phyloP scores from a whole-genome alignment of 2,329 filamentous ascomycete genomes.

The Ophiostoma sp. region DNA sequence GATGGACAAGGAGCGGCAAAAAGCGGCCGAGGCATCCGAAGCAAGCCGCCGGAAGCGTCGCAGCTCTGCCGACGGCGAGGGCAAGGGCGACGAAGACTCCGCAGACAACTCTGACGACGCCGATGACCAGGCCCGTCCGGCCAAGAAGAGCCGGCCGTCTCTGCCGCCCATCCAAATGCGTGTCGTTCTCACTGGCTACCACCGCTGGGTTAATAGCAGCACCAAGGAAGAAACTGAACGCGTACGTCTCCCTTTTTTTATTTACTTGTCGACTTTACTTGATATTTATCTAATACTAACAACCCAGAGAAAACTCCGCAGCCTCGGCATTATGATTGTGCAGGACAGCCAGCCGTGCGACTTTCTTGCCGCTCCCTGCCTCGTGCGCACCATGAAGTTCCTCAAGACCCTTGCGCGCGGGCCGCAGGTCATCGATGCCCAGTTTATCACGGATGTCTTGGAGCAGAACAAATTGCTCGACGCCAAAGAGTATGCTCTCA shows the following conservation, averaged over 20 bases:
- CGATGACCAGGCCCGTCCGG: conserved; percentile 47
- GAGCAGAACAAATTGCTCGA: conserved; percentile 61
- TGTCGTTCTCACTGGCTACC: conserved; percentile 78
- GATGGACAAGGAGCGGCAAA: conserved; percentile 46
- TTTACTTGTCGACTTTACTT: too few relatives aligned
- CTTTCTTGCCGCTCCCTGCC: conserved; percentile 78
- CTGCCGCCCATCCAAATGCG: conserved; percentile 65
- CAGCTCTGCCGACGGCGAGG: conserved; percentile 20
- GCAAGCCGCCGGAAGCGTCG: conserved; percentile 45
- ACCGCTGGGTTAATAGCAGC: conserved; percentile 69
- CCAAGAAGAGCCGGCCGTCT: conserved; percentile 58
- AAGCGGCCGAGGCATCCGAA: conserved; percentile 51
- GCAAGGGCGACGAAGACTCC: conserved; percentile 31
- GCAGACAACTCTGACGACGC: conserved; percentile 31
- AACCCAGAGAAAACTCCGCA: conserved; percentile 61
- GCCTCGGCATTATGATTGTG: conserved; percentile 75
- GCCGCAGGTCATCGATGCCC: conserved; percentile 68
- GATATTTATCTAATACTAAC: background rate
- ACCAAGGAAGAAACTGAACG: conserved; percentile 74
- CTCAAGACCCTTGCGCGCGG: conserved; percentile 79
- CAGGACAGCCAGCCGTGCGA: conserved; percentile 71
- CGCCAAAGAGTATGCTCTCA: conserved; percentile 60
- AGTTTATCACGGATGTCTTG: conserved; percentile 74
- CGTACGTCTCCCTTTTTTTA: background rate
- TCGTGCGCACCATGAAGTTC: conserved; percentile 91